Evolutionary conservation across 345 rosid species (phyloP).

Genomic region (Xanthoceras sorbifolium): DNA sequence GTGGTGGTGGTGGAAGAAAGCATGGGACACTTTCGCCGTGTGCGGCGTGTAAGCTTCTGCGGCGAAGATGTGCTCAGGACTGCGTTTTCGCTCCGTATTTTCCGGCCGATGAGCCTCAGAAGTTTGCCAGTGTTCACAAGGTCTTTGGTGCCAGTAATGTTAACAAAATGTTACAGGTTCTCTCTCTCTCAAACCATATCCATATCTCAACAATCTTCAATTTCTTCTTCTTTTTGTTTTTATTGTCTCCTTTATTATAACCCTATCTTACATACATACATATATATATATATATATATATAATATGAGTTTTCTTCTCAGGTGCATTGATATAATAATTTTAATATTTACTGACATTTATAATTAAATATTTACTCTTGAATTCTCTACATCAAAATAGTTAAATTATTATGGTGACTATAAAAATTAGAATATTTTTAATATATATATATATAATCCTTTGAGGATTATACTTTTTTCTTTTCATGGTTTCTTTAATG

Average conservation of each 20-base stretch:
- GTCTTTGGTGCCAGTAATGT: conserved; percentile 98
- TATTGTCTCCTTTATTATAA: too few species aligned
- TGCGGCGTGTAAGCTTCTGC: conserved; percentile 88
- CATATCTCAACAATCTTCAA: too few species aligned
- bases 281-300: too few species aligned
- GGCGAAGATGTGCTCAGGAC: conserved; percentile 77
- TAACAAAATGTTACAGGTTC: conserved; percentile 90
- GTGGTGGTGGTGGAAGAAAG: conserved; percentile 33
- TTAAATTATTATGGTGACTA: neutral
- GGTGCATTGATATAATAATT: too few species aligned
- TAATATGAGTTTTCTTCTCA: too few species aligned
- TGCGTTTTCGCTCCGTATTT: conserved; percentile 92
- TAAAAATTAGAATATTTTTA: too few species aligned
- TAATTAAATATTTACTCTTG: too few species aligned
- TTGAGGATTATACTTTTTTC: neutral
- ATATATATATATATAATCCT: too few species aligned
- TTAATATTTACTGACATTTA: too few species aligned
- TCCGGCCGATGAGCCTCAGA: conserved; percentile 84
- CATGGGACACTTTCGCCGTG: conserved; percentile 72
- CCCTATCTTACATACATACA: too few species aligned
- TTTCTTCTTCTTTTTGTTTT: too few species aligned
- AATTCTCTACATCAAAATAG: neutral
- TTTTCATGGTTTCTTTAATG: neutral
- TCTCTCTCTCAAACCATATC: conserved; percentile 7
- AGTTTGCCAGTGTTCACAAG: conserved; percentile 85